Evolutionary conservation across 345 rosid species (phyloP).

Genomic region (Euphorbia tirucalli): DNA sequence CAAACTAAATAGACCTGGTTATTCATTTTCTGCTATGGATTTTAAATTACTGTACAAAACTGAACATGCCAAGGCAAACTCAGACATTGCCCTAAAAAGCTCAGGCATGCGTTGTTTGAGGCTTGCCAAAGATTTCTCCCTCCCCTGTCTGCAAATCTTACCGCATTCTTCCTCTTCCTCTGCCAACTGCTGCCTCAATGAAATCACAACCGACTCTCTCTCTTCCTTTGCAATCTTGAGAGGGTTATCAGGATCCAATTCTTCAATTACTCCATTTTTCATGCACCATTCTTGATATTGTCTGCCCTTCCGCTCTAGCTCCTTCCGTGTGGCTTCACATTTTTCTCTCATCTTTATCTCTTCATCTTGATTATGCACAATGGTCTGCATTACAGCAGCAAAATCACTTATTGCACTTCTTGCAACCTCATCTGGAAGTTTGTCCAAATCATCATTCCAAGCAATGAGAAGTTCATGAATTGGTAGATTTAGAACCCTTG

Average conservation of each 20-base stretch:
- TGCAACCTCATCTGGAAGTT: slow-evolving; percentile 64
- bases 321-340: slow-evolving; percentile 62
- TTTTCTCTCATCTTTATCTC: slow-evolving; percentile 55
- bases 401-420: slow-evolving; percentile 61
- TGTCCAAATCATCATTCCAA: slow-evolving; percentile 63
- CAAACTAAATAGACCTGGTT: neutral
- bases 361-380: slow-evolving; percentile 60
- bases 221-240: slow-evolving; percentile 46
- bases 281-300: slow-evolving; percentile 68
- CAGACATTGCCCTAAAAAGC: slow-evolving; percentile 57
- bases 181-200: slow-evolving; percentile 46
- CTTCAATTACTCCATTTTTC: slow-evolving; percentile 47
- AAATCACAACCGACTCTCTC: slow-evolving; percentile 48
- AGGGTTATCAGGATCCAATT: slow-evolving; percentile 39
- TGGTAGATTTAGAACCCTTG: slow-evolving; percentile 61
- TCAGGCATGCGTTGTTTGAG: slow-evolving; percentile 73
- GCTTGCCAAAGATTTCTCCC: slow-evolving; percentile 73
- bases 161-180: slow-evolving; percentile 64
- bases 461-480: slow-evolving; percentile 56
- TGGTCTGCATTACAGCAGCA: slow-evolving; percentile 58
- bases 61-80: slow-evolving; percentile 49
- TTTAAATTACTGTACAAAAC: slow-evolving; percentile 42
- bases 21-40: slow-evolving; percentile 5
- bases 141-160: slow-evolving; percentile 58
- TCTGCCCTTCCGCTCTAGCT: slow-evolving; percentile 47